Conservation (phyloP, 1,284 basidiomycete genomes). For the Polyporus tsugae region DNA sequence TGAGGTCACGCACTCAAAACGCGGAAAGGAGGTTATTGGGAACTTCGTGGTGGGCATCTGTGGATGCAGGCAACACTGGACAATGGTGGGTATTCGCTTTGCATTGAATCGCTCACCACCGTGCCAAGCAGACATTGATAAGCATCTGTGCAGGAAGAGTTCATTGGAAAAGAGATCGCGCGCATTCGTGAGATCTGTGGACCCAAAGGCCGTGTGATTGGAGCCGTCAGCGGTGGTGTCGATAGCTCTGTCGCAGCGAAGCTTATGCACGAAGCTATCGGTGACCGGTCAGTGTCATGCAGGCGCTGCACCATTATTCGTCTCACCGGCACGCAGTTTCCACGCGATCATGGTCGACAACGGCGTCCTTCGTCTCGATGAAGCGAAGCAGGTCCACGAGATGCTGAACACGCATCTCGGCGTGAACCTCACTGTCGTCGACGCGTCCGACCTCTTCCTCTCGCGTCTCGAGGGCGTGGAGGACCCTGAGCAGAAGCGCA, state of each 20-base stretch:
- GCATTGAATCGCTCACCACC: not conserved
- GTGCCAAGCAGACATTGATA: not conserved
- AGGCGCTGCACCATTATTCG: not conserved
- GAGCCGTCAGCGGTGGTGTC: constrained; percentile 97
- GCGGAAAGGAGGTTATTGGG: constrained; percentile 91
- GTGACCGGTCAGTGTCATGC: constrained; percentile 74
- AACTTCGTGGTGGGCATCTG: constrained; percentile 91
- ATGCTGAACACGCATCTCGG: constrained; percentile 96
- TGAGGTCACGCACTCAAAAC: constrained; percentile 95
- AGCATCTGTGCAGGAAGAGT: constrained; percentile 76
- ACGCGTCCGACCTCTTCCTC: constrained; percentile 95
- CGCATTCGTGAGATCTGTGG: constrained; percentile 97
- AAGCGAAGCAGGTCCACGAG: constrained; percentile 92
- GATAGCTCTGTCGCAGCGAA: constrained; percentile 99
- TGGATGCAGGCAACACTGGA: constrained; percentile 88
- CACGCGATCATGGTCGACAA: constrained; percentile 99
- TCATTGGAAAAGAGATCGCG: constrained; percentile 97
- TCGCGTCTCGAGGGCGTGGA: constrained; percentile 89
- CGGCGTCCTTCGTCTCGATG: constrained; percentile 93
- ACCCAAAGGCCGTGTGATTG: constrained; percentile 94
- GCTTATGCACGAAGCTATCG: constrained; percentile 99
- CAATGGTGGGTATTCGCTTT: constrained; percentile 73
- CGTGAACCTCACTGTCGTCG: constrained; percentile 96
- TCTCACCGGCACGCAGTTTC: constrained; percentile 65
- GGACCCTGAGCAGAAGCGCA: constrained; percentile 97